phyloP scores from a whole-genome alignment of 768 basidiomycete species.

The Mycena galericulata region DNA sequence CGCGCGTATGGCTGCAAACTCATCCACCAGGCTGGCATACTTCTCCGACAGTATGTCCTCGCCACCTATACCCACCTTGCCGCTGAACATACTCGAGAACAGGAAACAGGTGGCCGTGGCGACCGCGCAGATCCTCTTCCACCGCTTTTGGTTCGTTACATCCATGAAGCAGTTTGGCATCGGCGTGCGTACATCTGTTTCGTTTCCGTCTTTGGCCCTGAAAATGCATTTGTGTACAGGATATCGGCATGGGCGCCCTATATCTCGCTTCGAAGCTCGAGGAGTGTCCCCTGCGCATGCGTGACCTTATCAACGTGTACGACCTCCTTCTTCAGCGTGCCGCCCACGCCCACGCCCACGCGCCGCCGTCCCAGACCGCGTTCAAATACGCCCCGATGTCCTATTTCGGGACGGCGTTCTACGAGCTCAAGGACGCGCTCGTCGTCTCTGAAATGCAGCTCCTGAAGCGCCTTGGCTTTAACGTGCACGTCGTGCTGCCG shows the following conservation, averaged over 20 bases:
- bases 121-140: slow-evolving; percentile 95
- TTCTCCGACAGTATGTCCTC: slow-evolving; percentile 84
- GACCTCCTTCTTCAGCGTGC: slow-evolving; percentile 88
- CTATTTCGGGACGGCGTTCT: slow-evolving; percentile 90
- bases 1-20: slow-evolving; percentile 93
- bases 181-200: slow-evolving; percentile 67
- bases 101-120: slow-evolving; percentile 98
- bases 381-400: slow-evolving; percentile 88
- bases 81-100: slow-evolving; percentile 32
- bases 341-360: slow-evolving; percentile 60
- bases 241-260: slow-evolving; percentile 89
- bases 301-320: slow-evolving; percentile 95
- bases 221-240: slow-evolving; percentile 56
- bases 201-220: slow-evolving; percentile 17
- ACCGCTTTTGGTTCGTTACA: slow-evolving; percentile 96
- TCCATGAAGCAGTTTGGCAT: slow-evolving; percentile 96
- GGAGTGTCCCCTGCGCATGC: slow-evolving; percentile 91
- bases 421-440: slow-evolving; percentile 93
- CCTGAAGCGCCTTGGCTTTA: slow-evolving; percentile 94
- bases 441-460: slow-evolving; percentile 98
- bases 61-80: not conserved
- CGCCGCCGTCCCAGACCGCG: slow-evolving; percentile 43
- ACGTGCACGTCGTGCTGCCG: slow-evolving; percentile 92
- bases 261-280: slow-evolving; percentile 93
- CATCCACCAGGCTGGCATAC: slow-evolving; percentile 93